A percentile compares a stretch with the other conserved stretches of the same genome.
These are phyloP conservation scores for maize (Zea mays) DNA, from an alignment of 176 grass and related monocot genomes.

Conservation along the genomic window DNA sequence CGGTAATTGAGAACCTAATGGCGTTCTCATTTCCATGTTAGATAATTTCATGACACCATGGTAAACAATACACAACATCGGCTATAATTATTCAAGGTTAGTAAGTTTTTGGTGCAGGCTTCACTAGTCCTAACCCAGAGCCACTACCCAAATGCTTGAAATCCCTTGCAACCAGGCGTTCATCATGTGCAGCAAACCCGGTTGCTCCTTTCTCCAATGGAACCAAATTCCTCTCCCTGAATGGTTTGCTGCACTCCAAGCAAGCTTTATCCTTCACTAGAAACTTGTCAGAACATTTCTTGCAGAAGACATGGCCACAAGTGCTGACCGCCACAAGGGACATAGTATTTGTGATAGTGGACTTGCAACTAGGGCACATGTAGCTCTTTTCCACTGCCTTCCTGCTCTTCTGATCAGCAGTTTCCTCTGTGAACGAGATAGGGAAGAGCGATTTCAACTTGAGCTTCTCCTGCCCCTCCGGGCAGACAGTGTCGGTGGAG, in stretches of 20 bases:
- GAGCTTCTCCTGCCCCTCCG: slow-evolving; percentile 90
- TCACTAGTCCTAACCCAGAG: slow-evolving; percentile 88
- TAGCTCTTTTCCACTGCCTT: slow-evolving; percentile 69
- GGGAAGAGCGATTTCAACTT: slow-evolving; percentile 85
- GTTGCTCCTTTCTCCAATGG: slow-evolving; percentile 92
- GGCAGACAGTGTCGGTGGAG: slow-evolving; percentile 69
- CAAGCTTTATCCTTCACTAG: slow-evolving; percentile 72
- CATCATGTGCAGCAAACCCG: slow-evolving; percentile 73
- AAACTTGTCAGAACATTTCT: slow-evolving; percentile 94
- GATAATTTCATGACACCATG: slow-evolving; percentile 30
- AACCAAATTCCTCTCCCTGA: slow-evolving; percentile 85
- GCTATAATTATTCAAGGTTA: slow-evolving; percentile 35
- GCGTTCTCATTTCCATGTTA: background rate
- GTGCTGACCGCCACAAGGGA: slow-evolving; percentile 69
- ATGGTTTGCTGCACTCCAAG: slow-evolving; percentile 70
- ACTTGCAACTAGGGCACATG: slow-evolving; percentile 96
- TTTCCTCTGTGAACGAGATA: slow-evolving; percentile 76
- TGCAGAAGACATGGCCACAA: slow-evolving; percentile 96
- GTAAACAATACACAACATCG: slow-evolving; percentile 37
- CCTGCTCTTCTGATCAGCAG: slow-evolving; percentile 44
- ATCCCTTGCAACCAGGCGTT: slow-evolving; percentile 68
- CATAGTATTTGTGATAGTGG: slow-evolving; percentile 85
- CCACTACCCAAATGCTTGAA: slow-evolving; percentile 97
- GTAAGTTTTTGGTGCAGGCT: slow-evolving; percentile 50
- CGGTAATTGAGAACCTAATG: too few species aligned